Percentiles rank a stretch among this genome's conserved stretches.
phyloP scores from a whole-genome alignment of 805 yeast species.

The Starmerella tilneyi region DNA sequence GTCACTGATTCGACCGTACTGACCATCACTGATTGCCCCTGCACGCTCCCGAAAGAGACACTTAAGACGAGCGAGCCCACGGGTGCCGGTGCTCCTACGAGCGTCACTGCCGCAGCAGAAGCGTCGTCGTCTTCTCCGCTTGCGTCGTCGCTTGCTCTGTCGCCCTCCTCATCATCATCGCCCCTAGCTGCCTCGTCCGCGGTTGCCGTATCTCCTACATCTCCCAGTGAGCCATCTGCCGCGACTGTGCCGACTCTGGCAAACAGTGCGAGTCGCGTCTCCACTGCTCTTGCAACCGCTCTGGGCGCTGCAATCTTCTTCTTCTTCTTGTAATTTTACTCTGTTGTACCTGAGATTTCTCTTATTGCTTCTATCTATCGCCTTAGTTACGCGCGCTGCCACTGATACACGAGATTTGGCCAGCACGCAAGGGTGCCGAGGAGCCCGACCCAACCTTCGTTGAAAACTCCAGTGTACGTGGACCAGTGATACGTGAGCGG shows the following conservation, averaged over 20 bases:
- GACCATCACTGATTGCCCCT: conserved; percentile 13
- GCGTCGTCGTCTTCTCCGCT: no score
- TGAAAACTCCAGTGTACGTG: conserved; percentile 30
- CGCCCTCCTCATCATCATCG: no score
- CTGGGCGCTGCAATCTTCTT: background rate
- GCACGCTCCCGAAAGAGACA: no score
- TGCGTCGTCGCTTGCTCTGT: no score
- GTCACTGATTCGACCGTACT: conserved; percentile 8
- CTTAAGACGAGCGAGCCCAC: no score
- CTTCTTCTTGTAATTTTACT: background rate
- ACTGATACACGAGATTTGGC: conserved; percentile 20
- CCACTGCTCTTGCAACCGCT: background rate
- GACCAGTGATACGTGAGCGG: conserved; percentile 39
- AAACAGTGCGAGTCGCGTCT: background rate
- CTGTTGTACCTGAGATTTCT: no score
- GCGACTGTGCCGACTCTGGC: background rate
- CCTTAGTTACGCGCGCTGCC: conserved; percentile 4
- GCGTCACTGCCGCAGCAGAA: no score
- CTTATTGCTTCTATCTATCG: background rate
- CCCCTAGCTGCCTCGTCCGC: no score
- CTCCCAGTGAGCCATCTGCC: background rate
- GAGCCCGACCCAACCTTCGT: conserved; percentile 31
- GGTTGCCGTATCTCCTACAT: no score
- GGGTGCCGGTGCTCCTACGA: no score
- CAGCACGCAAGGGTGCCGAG: conserved; percentile 33